A percentile compares a stretch with the other conserved stretches of the same genome.
Evolutionary conservation across 2,329 filamentous ascomycete genomes (phyloP).

Genomic region (Ceratocystis lukuohia): DNA sequence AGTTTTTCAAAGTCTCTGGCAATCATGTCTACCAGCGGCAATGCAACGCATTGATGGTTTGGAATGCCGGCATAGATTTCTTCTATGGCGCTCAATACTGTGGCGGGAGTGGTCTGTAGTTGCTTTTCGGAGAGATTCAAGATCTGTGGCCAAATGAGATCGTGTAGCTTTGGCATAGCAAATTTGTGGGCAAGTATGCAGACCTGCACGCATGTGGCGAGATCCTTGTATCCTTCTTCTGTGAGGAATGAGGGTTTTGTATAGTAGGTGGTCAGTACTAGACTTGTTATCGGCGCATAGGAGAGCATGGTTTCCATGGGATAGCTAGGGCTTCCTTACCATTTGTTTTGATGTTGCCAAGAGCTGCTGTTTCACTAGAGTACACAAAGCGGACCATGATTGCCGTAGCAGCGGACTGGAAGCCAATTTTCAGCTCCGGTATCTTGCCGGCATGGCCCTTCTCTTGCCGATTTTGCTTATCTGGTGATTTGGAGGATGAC

Average conservation of each 20-base stretch:
- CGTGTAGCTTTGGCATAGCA: not conserved
- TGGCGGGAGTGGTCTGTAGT: not conserved
- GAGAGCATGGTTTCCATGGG: not conserved
- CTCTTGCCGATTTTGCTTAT: not conserved
- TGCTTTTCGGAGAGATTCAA: not conserved
- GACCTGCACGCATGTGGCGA: not conserved
- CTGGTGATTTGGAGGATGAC: not conserved
- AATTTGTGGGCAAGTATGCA: not conserved
- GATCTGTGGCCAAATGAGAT: not conserved
- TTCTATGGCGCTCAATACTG: not conserved
- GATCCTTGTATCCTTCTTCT: not conserved
- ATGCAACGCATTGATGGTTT: not conserved
- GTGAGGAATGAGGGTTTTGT: not conserved
- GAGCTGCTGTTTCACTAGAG: not conserved
- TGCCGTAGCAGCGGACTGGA: not conserved
- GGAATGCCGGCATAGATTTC: not conserved
- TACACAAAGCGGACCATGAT: not conserved
- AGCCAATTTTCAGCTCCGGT: not conserved
- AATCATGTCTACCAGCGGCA: not conserved
- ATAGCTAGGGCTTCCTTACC: not conserved
- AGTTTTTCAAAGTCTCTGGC: not conserved
- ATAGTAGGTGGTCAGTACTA: not conserved
- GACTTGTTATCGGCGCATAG: not conserved
- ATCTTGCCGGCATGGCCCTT: not conserved
- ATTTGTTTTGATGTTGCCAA: not conserved